These are phyloP conservation scores for Bipolaris sorokiniana DNA, from an alignment of 2,329 filamentous ascomycete genomes.

Conservation along the genomic window DNA sequence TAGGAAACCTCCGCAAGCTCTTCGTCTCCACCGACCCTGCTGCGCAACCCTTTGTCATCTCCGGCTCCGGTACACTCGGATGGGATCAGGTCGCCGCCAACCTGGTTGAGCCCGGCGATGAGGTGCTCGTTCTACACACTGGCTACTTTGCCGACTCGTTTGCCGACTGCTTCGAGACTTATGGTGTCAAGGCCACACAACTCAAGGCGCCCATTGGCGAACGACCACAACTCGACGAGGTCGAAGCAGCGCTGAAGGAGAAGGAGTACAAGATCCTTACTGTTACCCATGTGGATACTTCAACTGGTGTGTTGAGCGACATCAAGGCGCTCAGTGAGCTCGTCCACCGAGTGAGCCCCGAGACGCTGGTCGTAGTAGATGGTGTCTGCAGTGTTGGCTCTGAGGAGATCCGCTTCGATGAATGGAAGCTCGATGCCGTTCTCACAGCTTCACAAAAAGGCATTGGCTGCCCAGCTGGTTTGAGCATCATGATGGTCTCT, in stretches of 20 bases:
- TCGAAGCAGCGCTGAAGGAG: constrained; percentile 85
- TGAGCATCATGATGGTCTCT: constrained; percentile 94
- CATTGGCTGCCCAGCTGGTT: constrained; percentile 90
- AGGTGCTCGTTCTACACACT: constrained; percentile 90
- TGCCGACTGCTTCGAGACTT: constrained; percentile 87
- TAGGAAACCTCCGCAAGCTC: constrained; percentile 86
- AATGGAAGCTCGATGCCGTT: constrained; percentile 90
- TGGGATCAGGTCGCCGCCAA: constrained; percentile 98
- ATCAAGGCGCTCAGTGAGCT: constrained; percentile 82
- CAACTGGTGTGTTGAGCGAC: constrained; percentile 92
- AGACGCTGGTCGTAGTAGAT: constrained; percentile 91
- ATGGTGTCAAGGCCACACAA: constrained; percentile 88
- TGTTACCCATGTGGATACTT: constrained; percentile 96
- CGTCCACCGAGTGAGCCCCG: constrained; percentile 83
- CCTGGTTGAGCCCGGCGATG: constrained; percentile 84
- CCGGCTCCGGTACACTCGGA: constrained; percentile 91
- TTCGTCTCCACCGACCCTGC: constrained; percentile 86
- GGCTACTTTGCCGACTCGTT: constrained; percentile 98
- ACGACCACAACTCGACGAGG: constrained; percentile 81
- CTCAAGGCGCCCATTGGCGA: constrained; percentile 88
- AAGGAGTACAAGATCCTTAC: constrained; percentile 95
- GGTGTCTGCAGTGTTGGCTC: constrained; percentile 96
- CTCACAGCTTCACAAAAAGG: constrained; percentile 96
- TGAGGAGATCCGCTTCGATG: constrained; percentile 95
- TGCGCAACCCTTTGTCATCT: constrained; percentile 90